Evolutionary conservation across 2,329 filamentous ascomycete genomes (phyloP).

Genomic region (Remersonia thermophila): DNA sequence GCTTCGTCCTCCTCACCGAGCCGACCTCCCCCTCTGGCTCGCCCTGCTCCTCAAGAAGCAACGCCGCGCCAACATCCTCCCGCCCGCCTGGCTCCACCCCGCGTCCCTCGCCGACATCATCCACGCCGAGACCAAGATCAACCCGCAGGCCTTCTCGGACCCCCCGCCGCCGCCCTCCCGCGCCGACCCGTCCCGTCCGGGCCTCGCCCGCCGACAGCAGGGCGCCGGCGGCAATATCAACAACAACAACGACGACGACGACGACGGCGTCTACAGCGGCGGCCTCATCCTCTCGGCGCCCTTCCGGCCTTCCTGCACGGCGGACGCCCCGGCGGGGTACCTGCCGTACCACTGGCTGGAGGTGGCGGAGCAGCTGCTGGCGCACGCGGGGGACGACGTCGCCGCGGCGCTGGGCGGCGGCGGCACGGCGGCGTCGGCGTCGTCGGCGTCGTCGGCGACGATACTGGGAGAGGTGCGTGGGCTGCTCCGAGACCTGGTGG

Average conservation of each 20-base stretch:
- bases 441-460: constrained; percentile 24
- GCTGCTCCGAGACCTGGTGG: constrained; percentile 67
- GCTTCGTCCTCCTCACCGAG: constrained; percentile 70
- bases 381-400: constrained; percentile 75
- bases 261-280: constrained; percentile 21
- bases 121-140: constrained; percentile 63
- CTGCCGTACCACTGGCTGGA: constrained; percentile 96
- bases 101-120: constrained; percentile 66
- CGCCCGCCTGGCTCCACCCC: constrained; percentile 77
- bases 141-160: constrained; percentile 62
- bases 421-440: no score
- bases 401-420: not conserved
- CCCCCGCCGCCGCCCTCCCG: constrained; percentile 54
- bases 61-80: constrained; percentile 80
- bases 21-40: constrained; percentile 80
- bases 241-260: no score
- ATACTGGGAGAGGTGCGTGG: constrained; percentile 61
- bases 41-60: constrained; percentile 91
- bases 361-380: constrained; percentile 73
- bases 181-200: constrained; percentile 34
- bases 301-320: constrained; percentile 60
- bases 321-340: constrained; percentile 52
- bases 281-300: constrained; percentile 59
- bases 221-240: constrained; percentile 8
- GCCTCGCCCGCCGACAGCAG: constrained; percentile 27